Evolutionary conservation across 768 basidiomycete species (phyloP), one percentile per base, ranked within the genome.

Genomic region (Phanerodontia chrysosporium): DNA sequence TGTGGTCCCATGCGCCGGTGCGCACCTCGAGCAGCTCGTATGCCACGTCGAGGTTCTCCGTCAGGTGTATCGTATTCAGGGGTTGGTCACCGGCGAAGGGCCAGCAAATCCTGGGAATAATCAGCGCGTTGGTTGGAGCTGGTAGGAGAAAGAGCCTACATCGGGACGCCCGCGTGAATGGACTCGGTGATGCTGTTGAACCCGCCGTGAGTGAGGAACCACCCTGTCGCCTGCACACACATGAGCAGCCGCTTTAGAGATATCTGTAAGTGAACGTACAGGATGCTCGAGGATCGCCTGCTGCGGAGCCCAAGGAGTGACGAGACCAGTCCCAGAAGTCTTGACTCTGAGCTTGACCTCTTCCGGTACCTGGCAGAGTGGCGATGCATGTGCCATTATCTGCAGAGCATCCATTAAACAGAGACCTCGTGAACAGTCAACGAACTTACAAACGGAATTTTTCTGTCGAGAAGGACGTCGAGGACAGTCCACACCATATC

Each of bases 181-280:
- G 67, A 57, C 45, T 71, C 70, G 22, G 58, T 57, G n/a, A 64
- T 58, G 21, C 67, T 63, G 58, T 67, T 68, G 42, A 65, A 64
- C 10, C 70, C 70, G 12, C 66, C 63, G 32, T 71, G 70, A 3
- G 65, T 60, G 7, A 71, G 44, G 54, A 68, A 64, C 66, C 68
- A 67, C 12, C 66, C 68, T 12, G 58, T 58, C 8, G 55, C 66
- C 64, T 66, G 22, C 5, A 28, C 51, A 55, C 13, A 2, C 14
- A 35, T 35, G 32, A 35, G 32, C 32, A 7, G 32, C 6, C 32
- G 32, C 32, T 35, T 35, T 13, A 6, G 13, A 35, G 32, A 35
- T 35, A 13, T 7, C 32, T 35, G 6, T 35, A 35, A n/a, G n/a
- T n/a, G n/a, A 8, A 59, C 66, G 48, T 45, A 69, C 69, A 2